Evolutionary conservation across 2,329 filamentous ascomycete species (phyloP).

Genomic region (Cadophora sp.): DNA sequence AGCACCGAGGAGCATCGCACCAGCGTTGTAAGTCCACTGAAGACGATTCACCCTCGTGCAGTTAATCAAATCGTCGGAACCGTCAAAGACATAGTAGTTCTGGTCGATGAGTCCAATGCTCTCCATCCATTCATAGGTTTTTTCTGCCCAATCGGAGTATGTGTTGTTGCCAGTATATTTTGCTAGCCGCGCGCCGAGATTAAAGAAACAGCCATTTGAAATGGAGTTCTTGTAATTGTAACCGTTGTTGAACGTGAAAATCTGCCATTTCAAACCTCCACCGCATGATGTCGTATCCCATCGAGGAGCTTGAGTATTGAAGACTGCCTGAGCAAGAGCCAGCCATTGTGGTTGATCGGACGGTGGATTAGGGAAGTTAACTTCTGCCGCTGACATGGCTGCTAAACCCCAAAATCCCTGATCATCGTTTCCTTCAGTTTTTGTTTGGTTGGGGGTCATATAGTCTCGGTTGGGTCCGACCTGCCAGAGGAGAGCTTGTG

Average conservation of each 20-base stretch:
- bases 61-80: conserved; percentile 61
- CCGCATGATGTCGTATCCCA: conserved; percentile 74
- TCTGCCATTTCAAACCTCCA: conserved; percentile 86
- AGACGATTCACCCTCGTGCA: conserved; percentile 65
- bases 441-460: conserved; percentile 77
- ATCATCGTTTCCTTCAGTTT: conserved; percentile 75
- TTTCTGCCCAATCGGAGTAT: conserved; percentile 80
- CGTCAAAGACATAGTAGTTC: conserved; percentile 68
- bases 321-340: conserved; percentile 78
- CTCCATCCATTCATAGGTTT: conserved; percentile 73
- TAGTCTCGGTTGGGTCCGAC: conserved; percentile 76
- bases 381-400: conserved; percentile 74
- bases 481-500: conserved; percentile 75
- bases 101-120: conserved; percentile 63
- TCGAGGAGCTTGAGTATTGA: conserved; percentile 77
- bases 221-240: conserved; percentile 79
- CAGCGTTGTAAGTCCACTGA: conserved; percentile 75
- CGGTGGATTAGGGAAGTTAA: conserved; percentile 65
- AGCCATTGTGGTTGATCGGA: conserved; percentile 68
- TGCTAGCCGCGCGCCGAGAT: conserved; percentile 70
- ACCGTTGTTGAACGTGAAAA: conserved; percentile 81
- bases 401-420: conserved; percentile 78
- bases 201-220: conserved; percentile 68
- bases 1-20: conserved; percentile 68
- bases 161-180: conserved; percentile 79